Base-by-base conservation (phyloP, 495 filamentous ascomycete species). In the Pyrenula massariospora region DNA sequence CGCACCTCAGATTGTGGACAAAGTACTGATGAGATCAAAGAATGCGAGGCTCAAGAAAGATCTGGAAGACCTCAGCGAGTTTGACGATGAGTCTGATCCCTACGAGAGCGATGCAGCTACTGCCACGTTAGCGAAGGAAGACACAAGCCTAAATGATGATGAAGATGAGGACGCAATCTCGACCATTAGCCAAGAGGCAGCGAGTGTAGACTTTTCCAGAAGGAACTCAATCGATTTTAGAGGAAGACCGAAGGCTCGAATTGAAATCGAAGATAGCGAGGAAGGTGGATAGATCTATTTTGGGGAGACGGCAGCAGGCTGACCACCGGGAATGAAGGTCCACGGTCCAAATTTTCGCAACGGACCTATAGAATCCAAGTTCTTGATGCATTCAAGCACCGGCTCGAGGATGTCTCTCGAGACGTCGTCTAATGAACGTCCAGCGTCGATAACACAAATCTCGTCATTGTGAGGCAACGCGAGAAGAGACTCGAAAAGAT, bases 181-280 rank as follows among this genome's bases (percentile, higher is more conserved):
- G 15, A 5, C 31, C 31, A 42, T 42, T 15, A 42, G 8, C 15
- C 15, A 5, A 8, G 31, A 42, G 31, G 5, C 31, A 42, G 15
- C 8, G 31, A 8, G 5, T 42, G 15, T 5, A 42, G 31, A 42
- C 15, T n/a, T 15, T 15, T 42, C 31, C 31, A 42, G 15, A 42
- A 42, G 8, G 5, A 42, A 8, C 31, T 15, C 31, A 42, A 42
- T 5, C 15, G 31, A 42, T 15, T 5, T 5, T 42, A 42, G 15
- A 42, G 31, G 31, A 42, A 42, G 15, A 42, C 31, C 5, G 5
- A 42, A 42, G 31, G 31, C 15, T 8, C 31, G 5, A 50, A 65
- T 70, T 22, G 71, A 83, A 21, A 80, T 87, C 31, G 77, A 84
- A 60, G 83, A 86, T 56, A 86, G 82, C 66, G 83, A 85, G 25